Evolutionary conservation across 2,329 filamentous ascomycete species (phyloP).

Genomic region (Aspergillus bombycis): DNA sequence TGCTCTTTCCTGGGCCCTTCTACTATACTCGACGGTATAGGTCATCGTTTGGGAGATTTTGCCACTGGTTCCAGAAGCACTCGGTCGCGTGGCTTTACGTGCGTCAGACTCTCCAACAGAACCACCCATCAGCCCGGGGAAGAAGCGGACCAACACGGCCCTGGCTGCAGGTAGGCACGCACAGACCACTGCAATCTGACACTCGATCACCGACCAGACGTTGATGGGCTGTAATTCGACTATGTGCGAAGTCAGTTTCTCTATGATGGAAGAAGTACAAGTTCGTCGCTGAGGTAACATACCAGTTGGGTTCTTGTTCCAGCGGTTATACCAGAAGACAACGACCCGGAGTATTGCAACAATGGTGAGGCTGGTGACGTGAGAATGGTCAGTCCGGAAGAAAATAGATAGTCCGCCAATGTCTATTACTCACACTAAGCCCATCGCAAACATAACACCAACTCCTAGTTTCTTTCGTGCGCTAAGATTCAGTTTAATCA

Average conservation of each 20-base stretch:
- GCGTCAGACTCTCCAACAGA: conserved; percentile 16
- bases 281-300: neutral
- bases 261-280: neutral
- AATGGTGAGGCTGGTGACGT: conserved; percentile 21
- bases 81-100: conserved; percentile 8
- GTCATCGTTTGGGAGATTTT: conserved; percentile 29
- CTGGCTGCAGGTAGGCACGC: conserved; percentile 31
- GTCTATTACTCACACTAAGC: conserved; percentile 17
- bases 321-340: conserved; percentile 30
- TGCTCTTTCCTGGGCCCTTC: conserved; percentile 12
- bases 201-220: conserved; percentile 34
- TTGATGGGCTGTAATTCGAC: conserved; percentile 29
- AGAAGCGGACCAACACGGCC: conserved; percentile 24
- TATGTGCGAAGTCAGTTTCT: neutral
- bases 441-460: conserved; percentile 23
- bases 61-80: conserved; percentile 10
- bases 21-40: conserved; percentile 28
- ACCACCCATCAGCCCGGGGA: conserved; percentile 22
- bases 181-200: conserved; percentile 30
- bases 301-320: conserved; percentile 25
- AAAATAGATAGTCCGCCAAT: neutral
- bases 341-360: conserved; percentile 31
- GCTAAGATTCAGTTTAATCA: conserved; percentile 23
- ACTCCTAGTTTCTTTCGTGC: conserved; percentile 22
- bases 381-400: neutral